Base-by-base conservation (phyloP, 345 rosid species). In the Linum usitatissimum region DNA sequence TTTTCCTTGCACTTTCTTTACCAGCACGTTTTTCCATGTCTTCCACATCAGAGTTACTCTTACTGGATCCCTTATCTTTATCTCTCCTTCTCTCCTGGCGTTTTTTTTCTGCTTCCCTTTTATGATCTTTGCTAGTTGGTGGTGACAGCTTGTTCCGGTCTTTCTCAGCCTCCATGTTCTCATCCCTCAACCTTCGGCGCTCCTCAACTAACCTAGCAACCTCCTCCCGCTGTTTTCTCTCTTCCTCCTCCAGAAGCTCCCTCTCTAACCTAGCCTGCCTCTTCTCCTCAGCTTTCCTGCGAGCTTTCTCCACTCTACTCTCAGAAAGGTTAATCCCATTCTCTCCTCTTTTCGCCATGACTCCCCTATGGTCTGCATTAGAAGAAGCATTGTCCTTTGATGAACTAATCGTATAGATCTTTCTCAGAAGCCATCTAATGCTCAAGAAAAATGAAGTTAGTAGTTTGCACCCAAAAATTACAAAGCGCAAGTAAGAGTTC, bases 281-380 rank as follows among this genome's bases (percentile, higher is more conserved):
- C 81, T 83, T 92, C 78, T 89, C 97, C 74, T 89, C 98, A 45
- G 98, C 98, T 75, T 92, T 92, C 77, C 97, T 81, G 13, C 98
- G 93, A 49, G 98, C 90, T 68, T 85, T 92, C 57, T 92, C 98
- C 40, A 78, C 76, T 80, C 85, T 89, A 71, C 90, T 89, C 76
- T 87, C 94, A 51, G 80, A 83, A 75, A 36, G 81, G 75, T 55
- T 81, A 17, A 66, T 53, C 64, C 85, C 96, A 67, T 71, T 76
- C 61, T 90, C 95, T 56, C 82, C 85, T 73, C 78, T 85, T 73
- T 80, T 84, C 71, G 90, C 63, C 79, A 87, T 70, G 62, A 87
- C 68, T 1, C 80, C 82, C 64, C 87, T 75, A 69, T 74, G 86
- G 19, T 86, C 88, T n/a, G 75, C 71, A 68, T 85, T 81, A 55